Base-by-base conservation (phyloP, 1,284 basidiomycete genomes). In the Leccinum huronense region DNA sequence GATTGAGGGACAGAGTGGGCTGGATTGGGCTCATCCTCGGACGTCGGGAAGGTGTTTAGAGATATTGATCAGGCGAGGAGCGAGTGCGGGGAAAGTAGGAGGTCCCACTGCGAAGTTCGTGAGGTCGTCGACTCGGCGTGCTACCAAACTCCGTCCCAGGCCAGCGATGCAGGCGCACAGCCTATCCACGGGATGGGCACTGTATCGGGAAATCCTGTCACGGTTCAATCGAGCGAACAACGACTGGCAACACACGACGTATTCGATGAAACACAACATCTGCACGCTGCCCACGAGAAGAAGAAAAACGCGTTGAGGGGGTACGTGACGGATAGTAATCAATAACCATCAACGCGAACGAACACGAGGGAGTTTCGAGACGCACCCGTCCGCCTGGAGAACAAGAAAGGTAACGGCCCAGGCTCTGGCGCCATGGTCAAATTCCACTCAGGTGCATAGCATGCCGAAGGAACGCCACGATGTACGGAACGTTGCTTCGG, bases 281-380 rank as follows among this genome's bases (percentile, higher is more conserved):
- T 38, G 48, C 27, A 40, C 23, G 8, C 53, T 54, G 53, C 53
- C 27, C 7, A 30, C 36, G 5, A 23, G 10, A 3, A 9, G 0
- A 2, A 11, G 3, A 48, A 48, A 6, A 48, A 48, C n/a, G 38
- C 16, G 27, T 3, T 33, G 14, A 31, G 14, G 19, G 33, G 30
- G 48, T 53, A 30, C 60, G 48, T 13, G 13, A 54, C 27, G 63
- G 23, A 51, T 45, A 57, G n/a, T 61, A n/a, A 19, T 48, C 11
- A 11, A 19, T 23, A 11, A 19, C 42, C 42, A 45, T 27, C 34
- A 51, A 45, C 10, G 14, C 13, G 11, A 13, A 62, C 40, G 10
- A 53, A 55, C 69, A 70, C 67, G 59, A 58, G 64, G 51, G 34
- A n/a, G 63, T 54, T 65, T 38, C 19, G 58, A 56, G 57, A 58